A percentile compares a stretch with the other conserved stretches of the same genome.
Evolutionary conservation across 2,329 filamentous ascomycete genomes (phyloP).

Genomic region (Apiospora kogelbergensis): DNA sequence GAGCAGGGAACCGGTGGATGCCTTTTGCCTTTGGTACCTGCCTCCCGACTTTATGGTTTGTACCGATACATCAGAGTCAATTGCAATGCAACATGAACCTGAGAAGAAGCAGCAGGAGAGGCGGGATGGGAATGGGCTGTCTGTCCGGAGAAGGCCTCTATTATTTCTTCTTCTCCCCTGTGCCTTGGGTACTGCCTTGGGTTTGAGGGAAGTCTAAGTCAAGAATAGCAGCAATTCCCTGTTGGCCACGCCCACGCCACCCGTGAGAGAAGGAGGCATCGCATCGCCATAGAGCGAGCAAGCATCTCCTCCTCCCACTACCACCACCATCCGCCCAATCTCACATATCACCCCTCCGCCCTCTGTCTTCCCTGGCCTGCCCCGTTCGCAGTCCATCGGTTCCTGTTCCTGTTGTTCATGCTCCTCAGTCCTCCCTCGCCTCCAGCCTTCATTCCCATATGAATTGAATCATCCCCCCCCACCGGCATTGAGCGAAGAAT

Average conservation of each 20-base stretch:
- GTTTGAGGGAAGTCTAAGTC: background rate
- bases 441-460: constrained; percentile 12
- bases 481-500: constrained; percentile 1
- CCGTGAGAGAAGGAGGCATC: background rate
- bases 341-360: constrained; percentile 5
- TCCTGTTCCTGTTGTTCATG: constrained; percentile 2
- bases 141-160: no score
- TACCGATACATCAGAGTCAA: background rate
- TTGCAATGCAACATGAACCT: background rate
- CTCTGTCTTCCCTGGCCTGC: background rate
- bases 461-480: background rate
- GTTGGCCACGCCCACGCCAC: background rate
- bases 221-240: background rate
- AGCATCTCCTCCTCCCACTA: background rate
- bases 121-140: background rate
- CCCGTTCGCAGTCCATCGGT: background rate
- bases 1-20: background rate
- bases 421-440: background rate
- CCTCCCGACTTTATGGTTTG: background rate
- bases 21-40: background rate
- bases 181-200: background rate
- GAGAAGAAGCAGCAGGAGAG: background rate
- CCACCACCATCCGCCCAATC: background rate
- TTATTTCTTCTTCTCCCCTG: no score
- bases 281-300: background rate